Conservation (phyloP, 768 basidiomycete genomes). For the Collybiopsis confluens region DNA sequence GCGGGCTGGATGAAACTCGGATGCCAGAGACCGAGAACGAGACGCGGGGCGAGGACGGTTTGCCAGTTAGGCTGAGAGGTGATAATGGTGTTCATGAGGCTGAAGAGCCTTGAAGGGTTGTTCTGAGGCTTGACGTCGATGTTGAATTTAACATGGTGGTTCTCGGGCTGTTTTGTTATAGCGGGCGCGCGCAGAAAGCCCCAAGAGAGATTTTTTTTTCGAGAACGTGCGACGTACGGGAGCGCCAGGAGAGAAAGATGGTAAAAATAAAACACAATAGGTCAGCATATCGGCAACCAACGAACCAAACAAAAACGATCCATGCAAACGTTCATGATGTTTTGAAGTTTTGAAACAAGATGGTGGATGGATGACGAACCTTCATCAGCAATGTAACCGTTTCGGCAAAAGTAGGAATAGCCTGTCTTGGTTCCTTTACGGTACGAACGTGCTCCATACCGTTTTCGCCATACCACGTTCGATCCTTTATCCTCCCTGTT, state of each 20-base stretch:
- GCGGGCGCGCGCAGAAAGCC: not conserved
- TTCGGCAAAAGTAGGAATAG: constrained; percentile 88
- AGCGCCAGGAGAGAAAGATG: constrained; percentile 7
- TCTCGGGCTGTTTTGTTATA: constrained; percentile 50
- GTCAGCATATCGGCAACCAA: constrained; percentile 12
- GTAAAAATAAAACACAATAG: constrained; percentile 2
- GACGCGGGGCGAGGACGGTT: constrained; percentile 70
- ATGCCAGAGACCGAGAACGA: constrained; percentile 86
- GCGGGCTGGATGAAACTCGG: constrained; percentile 83
- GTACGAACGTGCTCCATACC: constrained; percentile 81
- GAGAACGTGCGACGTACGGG: not conserved
- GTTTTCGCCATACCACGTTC: constrained; percentile 64
- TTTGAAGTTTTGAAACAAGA: too few species aligned
- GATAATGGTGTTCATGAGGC: constrained; percentile 69
- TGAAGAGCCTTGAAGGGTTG: constrained; percentile 81
- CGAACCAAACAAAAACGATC: too few species aligned
- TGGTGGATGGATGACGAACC: too few species aligned
- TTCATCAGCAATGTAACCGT: constrained; percentile 77
- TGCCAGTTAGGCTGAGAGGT: constrained; percentile 67
- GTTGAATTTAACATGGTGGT: constrained; percentile 73
- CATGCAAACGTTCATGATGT: too few species aligned
- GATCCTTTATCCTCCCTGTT: constrained; percentile 63
- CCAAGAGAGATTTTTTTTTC: not conserved
- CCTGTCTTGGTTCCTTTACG: constrained; percentile 71
- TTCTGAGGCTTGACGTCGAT: constrained; percentile 95